Base-by-base conservation (phyloP, 495 filamentous ascomycete genomes). In the Lophiostoma macrostomum region DNA sequence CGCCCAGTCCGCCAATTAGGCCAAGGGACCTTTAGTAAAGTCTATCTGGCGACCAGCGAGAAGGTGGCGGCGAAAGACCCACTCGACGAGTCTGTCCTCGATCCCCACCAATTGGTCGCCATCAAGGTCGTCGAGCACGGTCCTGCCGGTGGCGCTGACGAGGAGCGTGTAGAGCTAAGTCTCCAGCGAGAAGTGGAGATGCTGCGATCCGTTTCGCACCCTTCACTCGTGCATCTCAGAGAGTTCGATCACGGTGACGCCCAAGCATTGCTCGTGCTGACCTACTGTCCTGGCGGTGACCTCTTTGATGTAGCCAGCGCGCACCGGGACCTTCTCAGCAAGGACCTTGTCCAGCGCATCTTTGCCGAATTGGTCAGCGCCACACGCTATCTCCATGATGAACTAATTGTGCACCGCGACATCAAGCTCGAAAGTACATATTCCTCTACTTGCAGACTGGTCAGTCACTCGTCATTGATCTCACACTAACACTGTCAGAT, bases 101-200 rank as follows among this genome's bases (percentile, higher is more conserved):
- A 83, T 65, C 71, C 77, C 7, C 83, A 82, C 64, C 84, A 82
- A 58, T 71, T 97, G 19, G 94, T 97, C 10, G 93, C 93, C 11
- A 84, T 98, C 60, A 98, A 98, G 69, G 82, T 98, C 48, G 90
- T 95, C 56, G 89, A 95, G 63, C 88, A 94, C 67, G 93, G 91
- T 1, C 91, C 93, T 8, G 87, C 88, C 7, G 94, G 93, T 28
- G 90, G 90, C 16, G 91, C 90, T 8, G 82, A 85, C 49, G 89
- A 95, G 65, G 86, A 95, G 57, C 81, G 93, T 31, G 77, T 97
- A 36, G 90, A 96, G 68, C 87, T 89, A 54, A 91, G 89, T 12
- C 73, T 98, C 40, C 94, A 96, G 69, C 84, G 93, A 31, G 93
- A 98, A 73, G 77, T 97, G 14, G 91, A 96, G 42, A 95, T 97